Conservation (phyloP, 1,139 yeast species). For the Scheffersomyces illinoinensis region DNA sequence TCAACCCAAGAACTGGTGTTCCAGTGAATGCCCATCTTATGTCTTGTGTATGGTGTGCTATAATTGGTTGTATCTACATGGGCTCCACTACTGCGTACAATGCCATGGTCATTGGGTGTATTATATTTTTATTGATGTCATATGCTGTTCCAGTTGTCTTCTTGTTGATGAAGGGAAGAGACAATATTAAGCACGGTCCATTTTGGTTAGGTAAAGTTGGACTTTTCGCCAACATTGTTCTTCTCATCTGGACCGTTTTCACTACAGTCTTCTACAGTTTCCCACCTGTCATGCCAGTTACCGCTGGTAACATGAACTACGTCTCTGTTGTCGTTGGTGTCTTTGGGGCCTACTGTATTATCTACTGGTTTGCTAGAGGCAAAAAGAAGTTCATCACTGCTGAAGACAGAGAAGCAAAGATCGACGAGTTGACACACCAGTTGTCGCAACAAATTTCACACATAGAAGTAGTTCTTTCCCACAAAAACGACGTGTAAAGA, state of each 20-base stretch:
- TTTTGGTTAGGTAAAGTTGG: slow-evolving; percentile 51
- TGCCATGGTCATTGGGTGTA: slow-evolving; percentile 40
- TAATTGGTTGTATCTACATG: slow-evolving; percentile 42
- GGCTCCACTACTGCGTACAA: slow-evolving; percentile 45
- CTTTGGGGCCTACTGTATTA: slow-evolving; percentile 28
- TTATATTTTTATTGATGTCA: slow-evolving; percentile 35
- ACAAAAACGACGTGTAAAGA: slow-evolving; percentile 1
- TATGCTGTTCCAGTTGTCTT: slow-evolving; percentile 36
- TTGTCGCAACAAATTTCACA: slow-evolving; percentile 28
- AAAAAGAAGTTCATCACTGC: slow-evolving; percentile 27
- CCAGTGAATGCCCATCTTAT: slow-evolving; percentile 39
- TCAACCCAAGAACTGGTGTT: slow-evolving; percentile 30
- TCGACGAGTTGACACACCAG: slow-evolving; percentile 26
- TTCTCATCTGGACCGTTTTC: slow-evolving; percentile 41
- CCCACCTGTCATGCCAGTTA: slow-evolving; percentile 48
- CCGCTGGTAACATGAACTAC: slow-evolving; percentile 47
- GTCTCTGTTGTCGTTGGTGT: slow-evolving; percentile 43
- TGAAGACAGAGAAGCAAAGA: slow-evolving; percentile 24
- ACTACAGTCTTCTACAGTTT: slow-evolving; percentile 43
- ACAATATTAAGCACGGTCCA: slow-evolving; percentile 38
- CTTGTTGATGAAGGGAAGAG: slow-evolving; percentile 35
- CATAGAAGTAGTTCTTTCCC: slow-evolving; percentile 25
- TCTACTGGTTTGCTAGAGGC: slow-evolving; percentile 44
- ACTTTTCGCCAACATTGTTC: slow-evolving; percentile 19
- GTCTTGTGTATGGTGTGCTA: slow-evolving; percentile 36